phyloP scores from a whole-genome alignment of 495 filamentous ascomycete species.

The Pyronema omphalodes region DNA sequence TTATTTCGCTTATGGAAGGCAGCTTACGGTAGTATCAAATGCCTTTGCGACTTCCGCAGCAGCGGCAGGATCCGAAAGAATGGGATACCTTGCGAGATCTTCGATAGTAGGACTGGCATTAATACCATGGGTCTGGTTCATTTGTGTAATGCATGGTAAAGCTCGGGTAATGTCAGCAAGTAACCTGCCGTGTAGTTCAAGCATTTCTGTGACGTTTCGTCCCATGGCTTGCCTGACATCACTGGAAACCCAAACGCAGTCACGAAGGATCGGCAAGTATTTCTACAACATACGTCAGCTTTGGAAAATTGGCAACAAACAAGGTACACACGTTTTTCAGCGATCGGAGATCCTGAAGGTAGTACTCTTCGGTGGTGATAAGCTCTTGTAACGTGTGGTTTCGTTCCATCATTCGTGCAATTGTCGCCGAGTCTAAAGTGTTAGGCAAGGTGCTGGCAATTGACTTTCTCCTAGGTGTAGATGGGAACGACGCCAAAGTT shows the following conservation, averaged over 20 bases:
- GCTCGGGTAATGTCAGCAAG: constrained; percentile 43
- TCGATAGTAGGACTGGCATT: constrained; percentile 39
- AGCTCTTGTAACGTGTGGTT: constrained; percentile 68
- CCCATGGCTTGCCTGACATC: constrained; percentile 43
- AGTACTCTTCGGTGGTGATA: constrained; percentile 68
- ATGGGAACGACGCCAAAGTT: constrained; percentile 51
- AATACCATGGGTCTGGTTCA: constrained; percentile 29
- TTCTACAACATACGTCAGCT: background rate
- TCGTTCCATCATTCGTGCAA: constrained; percentile 50
- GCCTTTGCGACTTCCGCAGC: constrained; percentile 58
- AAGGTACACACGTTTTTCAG: constrained; percentile 51
- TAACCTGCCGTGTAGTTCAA: constrained; percentile 52
- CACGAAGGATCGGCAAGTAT: constrained; percentile 36
- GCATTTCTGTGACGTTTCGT: constrained; percentile 47
- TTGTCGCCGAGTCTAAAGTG: constrained; percentile 50
- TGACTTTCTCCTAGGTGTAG: constrained; percentile 29
- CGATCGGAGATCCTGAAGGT: constrained; percentile 70
- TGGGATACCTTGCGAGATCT: constrained; percentile 29
- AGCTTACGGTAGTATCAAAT: constrained; percentile 52
- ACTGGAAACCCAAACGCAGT: constrained; percentile 25
- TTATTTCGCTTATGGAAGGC: background rate
- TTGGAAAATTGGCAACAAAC: background rate
- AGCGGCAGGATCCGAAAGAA: constrained; percentile 50
- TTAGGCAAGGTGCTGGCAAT: constrained; percentile 32
- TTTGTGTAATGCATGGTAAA: constrained; percentile 35